Evolutionary conservation across 2,329 filamentous ascomycete species (phyloP), one percentile per base, ranked within the genome.

Genomic region (Aspergillus sp.): DNA sequence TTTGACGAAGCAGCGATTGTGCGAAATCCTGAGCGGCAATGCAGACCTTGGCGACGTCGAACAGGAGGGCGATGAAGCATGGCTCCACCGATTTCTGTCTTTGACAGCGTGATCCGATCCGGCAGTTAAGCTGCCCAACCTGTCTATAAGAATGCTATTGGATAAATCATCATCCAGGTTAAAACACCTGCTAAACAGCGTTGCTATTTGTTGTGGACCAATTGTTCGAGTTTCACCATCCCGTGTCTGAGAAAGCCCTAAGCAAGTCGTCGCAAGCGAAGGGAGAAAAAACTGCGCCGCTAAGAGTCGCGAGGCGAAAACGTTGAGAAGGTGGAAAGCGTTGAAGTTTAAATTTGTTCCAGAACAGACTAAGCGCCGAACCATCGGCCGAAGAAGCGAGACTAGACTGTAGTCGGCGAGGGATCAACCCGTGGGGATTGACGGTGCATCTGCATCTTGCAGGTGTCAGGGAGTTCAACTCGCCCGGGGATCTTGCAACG

Each of bases 321-420:
- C 28, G 52, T 55, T 55, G 52, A 55, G 52, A 45, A 43, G 7
- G 21, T 28, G 38, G 41, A 55, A 53, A 55, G 45, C 38, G 52
- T 55, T 55, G 52, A 55, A 43, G 32, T 38, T 55, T 55, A 55
- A 55, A 43, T n/a, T 30, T 19, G 15, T 43, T 43, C 51, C 36
- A 55, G 41, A 55, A 55, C 43, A 55, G 38, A 12, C 38, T 25
- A 19, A 39, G 36, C 15, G 17, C 30, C 32, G 38, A 43, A 52
- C 12, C 32, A 19, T 45, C 41, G 41, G 19, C 41, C 41, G 41
- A 45, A 13, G 36, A 30, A 30, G 4, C 2, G 51, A n/a, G 8
- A 10, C 19, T 53, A 53, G 23, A 21, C 28, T 30, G 3, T 30
- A 30, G 28, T 30, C 32, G 12, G 32, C 12, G 12, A 36, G 32